These are phyloP conservation scores for Calonectria pseudoturangicola DNA, from an alignment of 2,329 filamentous ascomycete genomes.

Conservation along the genomic window DNA sequence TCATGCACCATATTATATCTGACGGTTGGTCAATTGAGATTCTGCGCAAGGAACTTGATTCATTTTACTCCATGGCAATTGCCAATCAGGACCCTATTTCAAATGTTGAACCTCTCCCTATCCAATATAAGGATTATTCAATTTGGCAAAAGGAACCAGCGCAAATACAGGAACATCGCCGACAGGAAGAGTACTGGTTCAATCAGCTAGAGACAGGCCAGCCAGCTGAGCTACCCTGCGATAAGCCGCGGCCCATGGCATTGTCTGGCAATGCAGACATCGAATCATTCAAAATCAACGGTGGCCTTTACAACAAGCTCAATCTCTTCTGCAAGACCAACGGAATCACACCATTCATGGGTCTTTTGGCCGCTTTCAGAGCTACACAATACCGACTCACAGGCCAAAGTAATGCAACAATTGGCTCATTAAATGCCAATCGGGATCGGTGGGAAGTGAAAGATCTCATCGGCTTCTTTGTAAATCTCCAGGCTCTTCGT, in stretches of 20 bases:
- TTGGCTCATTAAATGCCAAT: slow-evolving; percentile 49
- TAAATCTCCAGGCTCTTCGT: slow-evolving; percentile 50
- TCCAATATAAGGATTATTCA: neutral
- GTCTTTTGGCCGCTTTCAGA: slow-evolving; percentile 49
- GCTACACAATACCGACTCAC: slow-evolving; percentile 52
- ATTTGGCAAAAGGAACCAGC: neutral
- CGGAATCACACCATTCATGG: neutral
- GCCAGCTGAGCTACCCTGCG: neutral
- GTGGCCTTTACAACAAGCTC: neutral
- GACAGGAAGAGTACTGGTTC: neutral
- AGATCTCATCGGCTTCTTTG: slow-evolving; percentile 52
- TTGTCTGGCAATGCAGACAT: neutral
- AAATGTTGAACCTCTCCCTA: neutral
- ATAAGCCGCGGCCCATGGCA: neutral
- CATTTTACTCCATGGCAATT: neutral
- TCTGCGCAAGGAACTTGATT: neutral
- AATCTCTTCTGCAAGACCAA: neutral
- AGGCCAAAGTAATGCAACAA: slow-evolving; percentile 45
- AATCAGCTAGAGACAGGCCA: neutral
- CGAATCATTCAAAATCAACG: neutral
- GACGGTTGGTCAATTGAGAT: slow-evolving; percentile 8
- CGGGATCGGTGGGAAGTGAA: slow-evolving; percentile 43
- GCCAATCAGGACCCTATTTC: neutral
- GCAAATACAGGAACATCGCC: neutral
- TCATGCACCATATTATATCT: slow-evolving; percentile 12